phyloP scores from a whole-genome alignment of 2,329 filamentous ascomycete species.

The Xylariaceae sp. region DNA sequence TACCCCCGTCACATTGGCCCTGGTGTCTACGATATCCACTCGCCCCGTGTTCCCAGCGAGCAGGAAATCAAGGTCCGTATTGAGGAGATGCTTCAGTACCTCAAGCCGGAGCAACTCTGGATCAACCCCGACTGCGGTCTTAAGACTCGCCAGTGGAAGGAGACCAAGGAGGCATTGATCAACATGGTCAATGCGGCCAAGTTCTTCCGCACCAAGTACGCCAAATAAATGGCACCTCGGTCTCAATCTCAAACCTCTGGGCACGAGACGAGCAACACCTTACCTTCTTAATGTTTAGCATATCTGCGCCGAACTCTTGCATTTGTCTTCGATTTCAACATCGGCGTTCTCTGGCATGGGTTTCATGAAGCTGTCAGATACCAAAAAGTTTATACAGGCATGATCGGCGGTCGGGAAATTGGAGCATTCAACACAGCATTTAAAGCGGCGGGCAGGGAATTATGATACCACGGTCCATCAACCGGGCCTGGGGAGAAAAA shows the following conservation, averaged over 20 bases:
- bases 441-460: slow-evolving; percentile 29
- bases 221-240: slow-evolving; percentile 46
- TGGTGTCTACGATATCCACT: slow-evolving; percentile 99
- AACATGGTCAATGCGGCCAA: slow-evolving; percentile 99
- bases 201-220: slow-evolving; percentile 86
- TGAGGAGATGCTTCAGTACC: slow-evolving; percentile 94
- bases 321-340: slow-evolving; percentile 52
- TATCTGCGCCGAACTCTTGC: slow-evolving; percentile 25
- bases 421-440: slow-evolving; percentile 36
- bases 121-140: slow-evolving; percentile 99
- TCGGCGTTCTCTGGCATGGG: slow-evolving; percentile 44
- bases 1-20: slow-evolving; percentile 98
- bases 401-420: slow-evolving; percentile 27
- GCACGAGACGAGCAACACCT: slow-evolving; percentile 20
- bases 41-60: slow-evolving; percentile 91
- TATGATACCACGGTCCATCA: slow-evolving; percentile 35
- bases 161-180: slow-evolving; percentile 91
- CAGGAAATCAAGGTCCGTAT: slow-evolving; percentile 98
- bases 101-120: slow-evolving; percentile 98
- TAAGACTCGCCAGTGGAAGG: slow-evolving; percentile 97
- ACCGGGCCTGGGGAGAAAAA: slow-evolving; percentile 31
- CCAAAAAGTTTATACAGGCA: slow-evolving; percentile 32
- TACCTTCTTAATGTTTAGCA: slow-evolving; percentile 30
- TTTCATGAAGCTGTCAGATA: slow-evolving; percentile 28
- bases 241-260: slow-evolving; percentile 16